Evolutionary conservation across 495 filamentous ascomycete species (phyloP), one percentile per base, ranked within the genome.

Genomic region (Monascus purpureus): DNA sequence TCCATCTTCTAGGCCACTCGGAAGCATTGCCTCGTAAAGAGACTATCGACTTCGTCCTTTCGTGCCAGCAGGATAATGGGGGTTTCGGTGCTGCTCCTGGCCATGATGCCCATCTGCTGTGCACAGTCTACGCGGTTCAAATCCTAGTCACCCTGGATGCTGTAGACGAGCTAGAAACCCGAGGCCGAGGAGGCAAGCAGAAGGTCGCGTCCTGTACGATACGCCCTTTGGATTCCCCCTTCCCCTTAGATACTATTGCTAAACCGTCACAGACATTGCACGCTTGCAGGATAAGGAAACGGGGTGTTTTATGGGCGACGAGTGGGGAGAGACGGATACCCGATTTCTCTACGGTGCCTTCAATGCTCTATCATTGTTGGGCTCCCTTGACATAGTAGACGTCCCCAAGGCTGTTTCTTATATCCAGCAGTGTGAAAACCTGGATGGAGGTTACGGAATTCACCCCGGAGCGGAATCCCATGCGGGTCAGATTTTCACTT

Each of bases 311-410:
- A 74, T 75, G 40, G 90, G 90, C 25, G 92, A 96, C 41, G 76
- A 93, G 52, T 97, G 86, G 86, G 90, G 92, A 6, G 90, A 97
- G 58, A 72, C 72, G 32, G 90, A 97, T 55, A 96, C 92, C 5
- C 74, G 90, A 8, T 97, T 97, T 50, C 65, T 96, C 3, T 95
- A 88, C 49, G 77, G 79, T 22, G 82, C 85, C 3, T 61, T 96
- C 33, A 88, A 84, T 53, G 80, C 82, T 5, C 64, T 97, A 17
- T 93, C 84, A 0, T 68, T 97, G 2, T 61, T 97, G 8, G 68
- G 68, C 2, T 65, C 81, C 11, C 49, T 92, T 8, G 46, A 75
- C 28, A 46, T 82, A 4, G 68, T 93, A 37, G 75, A 96, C 45
- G 65, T 93, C 2, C 50, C 75, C 28, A 81, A 80, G 40, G 86